phyloP scores from a whole-genome alignment of 2,329 filamentous ascomycete genomes.

The Cladorrhinum sp. region DNA sequence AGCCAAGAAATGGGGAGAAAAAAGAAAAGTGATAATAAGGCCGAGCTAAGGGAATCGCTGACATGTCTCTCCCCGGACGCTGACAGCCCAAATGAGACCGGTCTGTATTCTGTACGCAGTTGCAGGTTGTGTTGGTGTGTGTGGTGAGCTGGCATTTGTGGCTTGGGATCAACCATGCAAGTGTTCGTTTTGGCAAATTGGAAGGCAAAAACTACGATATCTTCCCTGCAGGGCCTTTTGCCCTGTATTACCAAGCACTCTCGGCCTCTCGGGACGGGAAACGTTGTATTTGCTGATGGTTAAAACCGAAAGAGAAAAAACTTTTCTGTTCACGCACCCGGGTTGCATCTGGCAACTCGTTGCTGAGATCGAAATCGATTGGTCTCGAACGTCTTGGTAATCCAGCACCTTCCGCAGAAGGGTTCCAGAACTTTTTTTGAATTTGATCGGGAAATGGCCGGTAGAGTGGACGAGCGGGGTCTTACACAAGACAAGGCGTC shows the following conservation, averaged over 20 bases:
- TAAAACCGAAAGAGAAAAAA: not conserved
- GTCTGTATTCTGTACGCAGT: not conserved
- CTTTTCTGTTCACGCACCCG: not conserved
- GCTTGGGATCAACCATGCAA: not conserved
- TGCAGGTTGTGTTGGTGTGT: not conserved
- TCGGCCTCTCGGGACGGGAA: not conserved
- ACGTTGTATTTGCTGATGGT: not conserved
- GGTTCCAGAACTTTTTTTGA: not conserved
- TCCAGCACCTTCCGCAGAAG: not conserved
- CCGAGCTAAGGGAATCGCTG: too few species aligned
- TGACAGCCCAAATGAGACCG: not conserved
- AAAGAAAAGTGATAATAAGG: not conserved
- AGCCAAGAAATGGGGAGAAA: too few species aligned
- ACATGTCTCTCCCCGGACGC: too few species aligned
- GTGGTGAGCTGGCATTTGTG: not conserved
- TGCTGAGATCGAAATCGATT: not conserved
- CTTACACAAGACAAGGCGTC: not conserved
- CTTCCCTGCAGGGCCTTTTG: too few species aligned
- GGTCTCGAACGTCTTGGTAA: not conserved
- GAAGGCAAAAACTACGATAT: not conserved
- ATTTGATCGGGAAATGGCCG: not conserved
- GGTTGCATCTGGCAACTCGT: not conserved
- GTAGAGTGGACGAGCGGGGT: not conserved
- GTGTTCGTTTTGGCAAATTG: not conserved
- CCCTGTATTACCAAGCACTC: too few species aligned